Base-by-base conservation (phyloP, 2,329 filamentous ascomycete species). In the Neopestalotiopsis sp. region DNA sequence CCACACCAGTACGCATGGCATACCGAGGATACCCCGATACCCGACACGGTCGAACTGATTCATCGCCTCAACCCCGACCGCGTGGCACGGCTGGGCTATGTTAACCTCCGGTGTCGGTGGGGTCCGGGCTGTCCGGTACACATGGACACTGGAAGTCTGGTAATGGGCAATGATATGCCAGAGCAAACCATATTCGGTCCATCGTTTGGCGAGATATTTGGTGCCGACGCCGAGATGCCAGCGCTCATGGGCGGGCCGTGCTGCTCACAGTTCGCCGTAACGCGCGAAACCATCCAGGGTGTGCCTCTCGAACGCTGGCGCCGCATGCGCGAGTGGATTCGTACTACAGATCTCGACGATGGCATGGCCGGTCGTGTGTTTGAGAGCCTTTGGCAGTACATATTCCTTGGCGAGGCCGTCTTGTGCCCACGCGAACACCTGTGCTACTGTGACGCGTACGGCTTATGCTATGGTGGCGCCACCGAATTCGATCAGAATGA, bases 351-450 rank as follows among this genome's bases (percentile, higher is more conserved):
- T 10, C 40, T 64, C n/a, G 40, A 64, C 34, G 61, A 64, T 20
- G 61, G 61, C 28, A 34, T 64, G 61, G 14, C 38, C 20, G 61
- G 61, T 9, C 34, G 61, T 14, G 61, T 64, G 13, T 64, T 64
- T 13, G 61, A 64, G 61, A 64, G 61, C 61, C 34, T 64, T n/a
- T 64, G 61, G 61, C 61, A 64, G 61, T 64, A 38, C 24, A n/a
- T 64, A 1, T 64, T 64, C 34, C 34, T 64, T 9, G 61, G 24
- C 38, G 61, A 64, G 40, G 61, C 61, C n/a, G 40, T 64, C n/a
- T 12, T 45, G 10, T 64, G 61, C 40, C 61, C 61, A 5, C 30
- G 61, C 20, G 61, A 64, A 20, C 61, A 64, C 40, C n/a, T 49
- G 61, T 64, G 61, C 40, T 64, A 64, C 40, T 64, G 61, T 38